Base-by-base conservation (phyloP, 345 rosid genomes). In the Pistacia vera region DNA sequence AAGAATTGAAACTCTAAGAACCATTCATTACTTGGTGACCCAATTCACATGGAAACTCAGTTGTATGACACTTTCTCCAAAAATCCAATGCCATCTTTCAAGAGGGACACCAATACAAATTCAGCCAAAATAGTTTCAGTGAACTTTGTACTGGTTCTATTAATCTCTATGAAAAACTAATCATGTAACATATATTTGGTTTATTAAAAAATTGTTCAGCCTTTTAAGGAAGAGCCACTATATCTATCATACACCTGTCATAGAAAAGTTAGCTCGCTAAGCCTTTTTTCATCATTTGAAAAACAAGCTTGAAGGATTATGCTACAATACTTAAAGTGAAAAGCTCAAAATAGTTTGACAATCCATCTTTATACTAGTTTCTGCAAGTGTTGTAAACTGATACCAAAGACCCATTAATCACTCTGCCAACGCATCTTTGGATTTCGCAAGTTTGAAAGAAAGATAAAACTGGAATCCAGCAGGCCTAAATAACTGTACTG, bases 21-120 rank as follows among this genome's bases (percentile, higher is more conserved):
- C 78, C 5, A 76, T 78, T 2, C 84, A 83, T 54, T 63, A 81
- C 62, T 11, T 81, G 63, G 83, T 81, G 61, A 85, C 77, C 41
- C 49, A 11, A 6, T 78, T 81, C 63, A 73, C 63, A 2, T 79
- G 84, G 80, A 79, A 78, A 49, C 68, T 80, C 9, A 63, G 76
- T 41, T 25, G 28, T 25, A 8, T 0, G 73, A 74, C 30, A 48
- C 36, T 20, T 65, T 71, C 64, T 30, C 63, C 11, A 78, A 82
- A 64, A 69, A 71, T n/a, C 77, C 79, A 2, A 4, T 77, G 61
- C 79, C 80, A 46, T 69, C 49, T 48, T 75, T 81, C 68, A 74
- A 41, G 11, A 33, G 74, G 2, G 81, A 7, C 60, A 0, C 55
- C 55, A 44, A 66, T 66, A 3, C 33, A 66, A 20, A 44, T 66